Percentiles rank a stretch among this genome's conserved stretches.
These are phyloP conservation scores for Teratosphaeria epicoccoides DNA, from an alignment of 2,329 filamentous ascomycete genomes.

Conservation along the genomic window DNA sequence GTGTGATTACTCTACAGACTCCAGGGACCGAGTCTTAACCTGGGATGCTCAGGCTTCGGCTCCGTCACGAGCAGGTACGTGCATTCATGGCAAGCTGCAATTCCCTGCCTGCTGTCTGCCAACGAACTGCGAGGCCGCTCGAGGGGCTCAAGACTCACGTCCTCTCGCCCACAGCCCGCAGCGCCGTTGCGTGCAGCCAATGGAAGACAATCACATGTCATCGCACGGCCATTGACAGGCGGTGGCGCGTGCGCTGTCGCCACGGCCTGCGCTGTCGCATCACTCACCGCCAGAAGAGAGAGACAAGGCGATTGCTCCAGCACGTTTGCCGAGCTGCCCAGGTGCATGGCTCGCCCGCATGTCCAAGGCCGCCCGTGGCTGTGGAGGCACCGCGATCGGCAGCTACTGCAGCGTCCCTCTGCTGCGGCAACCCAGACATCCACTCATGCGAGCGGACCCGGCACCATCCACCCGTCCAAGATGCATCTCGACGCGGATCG, in stretches of 20 bases:
- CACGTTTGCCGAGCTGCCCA: neutral
- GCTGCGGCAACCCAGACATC: neutral
- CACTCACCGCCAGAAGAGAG: conserved; percentile 5
- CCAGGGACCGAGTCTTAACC: too few species aligned
- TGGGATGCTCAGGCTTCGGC: too few species aligned
- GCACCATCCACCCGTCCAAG: neutral
- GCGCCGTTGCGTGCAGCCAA: neutral
- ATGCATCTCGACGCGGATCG: conserved; percentile 4
- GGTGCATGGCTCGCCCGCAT: neutral
- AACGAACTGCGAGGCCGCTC: neutral
- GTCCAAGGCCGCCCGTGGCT: conserved; percentile 1
- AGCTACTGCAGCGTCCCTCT: conserved; percentile 4
- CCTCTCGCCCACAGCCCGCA: too few species aligned
- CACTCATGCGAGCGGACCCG: conserved; percentile 2
- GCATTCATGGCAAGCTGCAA: too few species aligned
- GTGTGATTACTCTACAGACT: too few species aligned
- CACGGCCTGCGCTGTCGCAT: conserved; percentile 2
- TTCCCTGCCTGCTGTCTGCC: conserved; percentile 1
- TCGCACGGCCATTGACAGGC: neutral
- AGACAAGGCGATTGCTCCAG: conserved; percentile 2
- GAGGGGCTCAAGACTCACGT: too few species aligned
- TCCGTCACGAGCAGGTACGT: conserved; percentile 1
- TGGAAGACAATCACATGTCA: too few species aligned
- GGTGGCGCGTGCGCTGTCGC: neutral
- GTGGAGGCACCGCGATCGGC: conserved; percentile 3